A percentile compares a stretch with the other conserved stretches of the same genome.
These are phyloP conservation scores for Irpex rosettiformis DNA, from an alignment of 1,284 basidiomycete species.

Conservation along the genomic window DNA sequence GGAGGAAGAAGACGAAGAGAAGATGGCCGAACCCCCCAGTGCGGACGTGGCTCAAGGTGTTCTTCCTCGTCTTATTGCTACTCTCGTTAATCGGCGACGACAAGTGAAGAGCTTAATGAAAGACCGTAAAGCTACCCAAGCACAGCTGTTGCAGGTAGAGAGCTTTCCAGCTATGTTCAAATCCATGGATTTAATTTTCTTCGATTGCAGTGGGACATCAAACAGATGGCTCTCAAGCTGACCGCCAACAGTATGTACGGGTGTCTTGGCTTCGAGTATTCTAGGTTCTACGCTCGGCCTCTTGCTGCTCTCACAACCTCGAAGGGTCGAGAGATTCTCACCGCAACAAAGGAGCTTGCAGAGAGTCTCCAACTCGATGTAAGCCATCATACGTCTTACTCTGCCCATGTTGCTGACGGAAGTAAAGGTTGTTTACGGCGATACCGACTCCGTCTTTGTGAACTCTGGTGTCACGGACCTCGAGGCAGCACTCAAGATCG, in stretches of 20 bases:
- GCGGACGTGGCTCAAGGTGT: conserved; percentile 80
- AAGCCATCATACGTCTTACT: conserved; percentile 25
- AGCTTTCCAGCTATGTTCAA: neutral
- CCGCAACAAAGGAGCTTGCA: conserved; percentile 89
- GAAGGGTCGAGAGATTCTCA: conserved; percentile 97
- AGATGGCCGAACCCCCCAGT: conserved; percentile 86
- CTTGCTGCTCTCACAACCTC: conserved; percentile 96
- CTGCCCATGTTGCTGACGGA: neutral
- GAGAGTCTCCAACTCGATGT: conserved; percentile 90
- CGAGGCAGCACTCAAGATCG: conserved; percentile 87
- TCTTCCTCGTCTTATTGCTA: conserved; percentile 93
- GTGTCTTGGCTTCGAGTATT: conserved; percentile 97
- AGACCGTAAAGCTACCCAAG: conserved; percentile 71
- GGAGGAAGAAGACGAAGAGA: conserved; percentile 71
- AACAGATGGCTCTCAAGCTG: conserved; percentile 95
- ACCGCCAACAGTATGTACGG: conserved; percentile 99
- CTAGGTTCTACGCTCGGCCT: conserved; percentile 95
- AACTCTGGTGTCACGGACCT: conserved; percentile 93
- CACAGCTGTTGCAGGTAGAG: conserved; percentile 82
- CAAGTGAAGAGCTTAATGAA: conserved; percentile 97
- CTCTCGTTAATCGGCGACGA: conserved; percentile 85
- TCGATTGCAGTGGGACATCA: conserved; percentile 81
- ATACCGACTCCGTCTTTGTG: conserved; percentile 98
- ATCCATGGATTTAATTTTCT: neutral
- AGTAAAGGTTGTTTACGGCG: conserved; percentile 91